Conservation (phyloP, 2,329 filamentous ascomycete species). For the Pseudogymnoascus sp. region DNA sequence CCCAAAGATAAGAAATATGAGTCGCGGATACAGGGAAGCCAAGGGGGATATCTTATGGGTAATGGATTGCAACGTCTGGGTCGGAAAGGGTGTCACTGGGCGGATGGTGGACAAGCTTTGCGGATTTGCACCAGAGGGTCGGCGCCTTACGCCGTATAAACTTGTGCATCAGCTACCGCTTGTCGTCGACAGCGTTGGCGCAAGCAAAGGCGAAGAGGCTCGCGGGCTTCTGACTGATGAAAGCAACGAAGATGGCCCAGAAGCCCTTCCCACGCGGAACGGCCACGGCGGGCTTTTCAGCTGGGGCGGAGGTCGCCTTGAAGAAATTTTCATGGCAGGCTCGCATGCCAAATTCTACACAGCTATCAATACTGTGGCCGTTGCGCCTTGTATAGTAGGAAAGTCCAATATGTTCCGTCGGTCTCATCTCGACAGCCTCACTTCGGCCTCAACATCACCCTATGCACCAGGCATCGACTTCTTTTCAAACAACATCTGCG, state of each 20-base stretch:
- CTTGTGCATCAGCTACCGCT: conserved; percentile 93
- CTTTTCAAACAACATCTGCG: conserved; percentile 94
- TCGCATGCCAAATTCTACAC: conserved; percentile 96
- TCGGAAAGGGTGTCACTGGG: conserved; percentile 66
- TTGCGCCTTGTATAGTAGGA: conserved; percentile 89
- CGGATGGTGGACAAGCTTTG: conserved; percentile 84
- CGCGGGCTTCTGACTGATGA: conserved; percentile 18
- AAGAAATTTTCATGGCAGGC: conserved; percentile 91
- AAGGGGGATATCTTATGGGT: conserved; percentile 88
- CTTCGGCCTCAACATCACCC: conserved; percentile 33
- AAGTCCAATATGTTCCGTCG: conserved; percentile 99
- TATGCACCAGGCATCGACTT: conserved; percentile 69
- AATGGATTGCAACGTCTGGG: conserved; percentile 94
- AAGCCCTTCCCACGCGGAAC: conserved; percentile 18
- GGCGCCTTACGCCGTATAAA: conserved; percentile 57
- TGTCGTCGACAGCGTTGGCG: conserved; percentile 62
- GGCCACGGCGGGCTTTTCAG: conserved; percentile 23
- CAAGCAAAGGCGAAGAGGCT: conserved; percentile 19
- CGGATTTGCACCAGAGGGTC: conserved; percentile 49
- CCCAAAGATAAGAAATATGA: conserved; percentile 97
- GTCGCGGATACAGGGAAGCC: conserved; percentile 81
- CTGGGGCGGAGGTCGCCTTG: conserved; percentile 67
- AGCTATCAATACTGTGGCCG: conserved; percentile 84
- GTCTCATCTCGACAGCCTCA: conserved; percentile 73
- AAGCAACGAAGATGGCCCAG: conserved; percentile 19